These are phyloP conservation scores for Taphrina communis DNA, from an alignment of 1,139 yeast genomes.

Conservation along the genomic window DNA sequence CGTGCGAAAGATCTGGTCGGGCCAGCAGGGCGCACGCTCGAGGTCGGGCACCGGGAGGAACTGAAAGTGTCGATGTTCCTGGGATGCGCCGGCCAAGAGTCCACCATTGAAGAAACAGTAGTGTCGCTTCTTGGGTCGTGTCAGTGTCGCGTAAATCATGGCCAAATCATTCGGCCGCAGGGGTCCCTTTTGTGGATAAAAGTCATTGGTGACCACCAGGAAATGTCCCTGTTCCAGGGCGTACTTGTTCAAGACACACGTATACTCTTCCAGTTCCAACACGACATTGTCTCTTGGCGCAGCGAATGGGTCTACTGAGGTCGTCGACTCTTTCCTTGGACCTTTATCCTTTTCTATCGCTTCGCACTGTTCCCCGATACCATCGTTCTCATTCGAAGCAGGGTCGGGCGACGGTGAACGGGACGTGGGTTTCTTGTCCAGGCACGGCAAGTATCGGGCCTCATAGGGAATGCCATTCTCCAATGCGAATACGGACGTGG, in stretches of 20 bases:
- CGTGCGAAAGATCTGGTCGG: constrained; percentile 8
- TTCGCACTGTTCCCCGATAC: constrained; percentile 2
- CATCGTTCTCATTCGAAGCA: constrained; percentile 11
- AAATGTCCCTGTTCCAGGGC: constrained; percentile 31
- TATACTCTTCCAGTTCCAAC: constrained; percentile 23
- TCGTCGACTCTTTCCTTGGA: background rate
- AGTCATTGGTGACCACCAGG: constrained; percentile 36
- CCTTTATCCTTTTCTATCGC: background rate
- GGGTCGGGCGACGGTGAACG: constrained; percentile 29
- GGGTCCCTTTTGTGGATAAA: constrained; percentile 27
- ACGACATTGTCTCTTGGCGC: constrained; percentile 37
- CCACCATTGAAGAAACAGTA: constrained; percentile 41
- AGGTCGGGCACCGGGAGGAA: constrained; percentile 23
- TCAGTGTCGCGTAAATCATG: constrained; percentile 21
- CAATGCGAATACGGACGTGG: background rate
- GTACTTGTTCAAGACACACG: constrained; percentile 33
- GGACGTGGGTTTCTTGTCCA: constrained; percentile 32
- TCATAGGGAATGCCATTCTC: constrained; percentile 19
- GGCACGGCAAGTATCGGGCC: constrained; percentile 30
- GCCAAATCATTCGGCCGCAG: constrained; percentile 23
- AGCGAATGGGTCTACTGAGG: constrained; percentile 25
- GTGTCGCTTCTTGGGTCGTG: constrained; percentile 3
- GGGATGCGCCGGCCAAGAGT: constrained; percentile 32
- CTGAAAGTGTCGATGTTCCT: constrained; percentile 37
- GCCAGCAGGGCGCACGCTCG: constrained; percentile 8